Evolutionary conservation across 768 basidiomycete genomes (phyloP), one percentile per base, ranked within the genome.

Genomic region (Termitomyces heimii): DNA sequence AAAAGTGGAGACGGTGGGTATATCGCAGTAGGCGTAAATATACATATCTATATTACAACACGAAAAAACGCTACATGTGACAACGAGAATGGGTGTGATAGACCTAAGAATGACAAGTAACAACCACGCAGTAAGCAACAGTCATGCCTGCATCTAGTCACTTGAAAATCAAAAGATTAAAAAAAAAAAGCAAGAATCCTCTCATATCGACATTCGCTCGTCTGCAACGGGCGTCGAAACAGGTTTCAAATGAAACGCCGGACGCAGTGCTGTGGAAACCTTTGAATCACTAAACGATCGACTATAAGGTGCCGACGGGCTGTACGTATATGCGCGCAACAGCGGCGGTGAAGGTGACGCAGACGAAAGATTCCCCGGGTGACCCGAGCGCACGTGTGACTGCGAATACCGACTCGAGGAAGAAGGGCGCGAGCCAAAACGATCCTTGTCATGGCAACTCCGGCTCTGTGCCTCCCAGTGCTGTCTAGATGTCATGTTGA

Each of bases 251-350:
- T 64, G 57, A 52, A 72, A 71, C 6, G 68, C 74, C 18, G 74
- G 74, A 28, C 74, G 65, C 39, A 74, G 62, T 14, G 68, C 70
- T 5, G 73, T 75, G 7, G 72, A 72, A 49, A 75, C 74, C 24
- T 66, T 65, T 16, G 66, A 55, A 46, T 71, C 70, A 14, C 66
- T 60, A 16, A 67, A 60, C n/a, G 67, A 71, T 49, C 63, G 68
- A 26, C 68, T 55, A 53, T 69, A 71, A 1, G 69, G 70, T 6
- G 66, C 63, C 6, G 72, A 73, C 2, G 72, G 67, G 32, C 55
- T 70, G 40, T 73, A 74, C 12, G 62, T 59, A 35, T 60, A 62
- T 14, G 63, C 56, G 10, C 45, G 59, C 1, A 54, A 26, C 3
- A 54, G 29, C 3, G 62, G 55, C 31, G 66, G 58, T 1, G 66